Evolutionary conservation across 345 rosid species (phyloP).

Genomic region (Crucihimalaya himalaica): DNA sequence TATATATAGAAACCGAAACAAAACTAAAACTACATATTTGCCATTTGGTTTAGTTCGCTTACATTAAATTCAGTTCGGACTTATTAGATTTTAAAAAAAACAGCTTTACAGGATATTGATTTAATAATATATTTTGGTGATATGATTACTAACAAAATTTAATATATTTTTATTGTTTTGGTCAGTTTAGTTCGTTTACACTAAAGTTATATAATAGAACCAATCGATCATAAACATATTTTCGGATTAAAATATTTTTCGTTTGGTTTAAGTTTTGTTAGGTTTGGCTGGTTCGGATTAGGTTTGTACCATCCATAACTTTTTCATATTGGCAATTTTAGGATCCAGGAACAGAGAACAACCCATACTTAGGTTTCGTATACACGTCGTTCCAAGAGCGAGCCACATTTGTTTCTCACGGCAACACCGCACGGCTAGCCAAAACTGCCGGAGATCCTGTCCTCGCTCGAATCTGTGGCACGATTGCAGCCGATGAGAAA

Average conservation of each 20-base stretch:
- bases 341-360: slow-evolving; percentile 75
- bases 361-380: slow-evolving; percentile 75
- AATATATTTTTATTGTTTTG: neutral
- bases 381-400: slow-evolving; percentile 92
- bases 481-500: slow-evolving; percentile 73
- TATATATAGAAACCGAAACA: neutral
- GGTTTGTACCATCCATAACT: neutral
- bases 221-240: neutral
- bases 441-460: slow-evolving; percentile 57
- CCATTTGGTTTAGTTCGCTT: neutral
- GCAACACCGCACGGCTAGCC: slow-evolving; percentile 73
- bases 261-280: neutral
- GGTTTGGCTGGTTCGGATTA: neutral
- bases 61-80: neutral
- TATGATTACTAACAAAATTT: neutral
- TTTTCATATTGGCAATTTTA: slow-evolving; percentile 9
- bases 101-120: neutral
- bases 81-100: neutral
- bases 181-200: neutral
- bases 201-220: neutral
- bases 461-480: slow-evolving; percentile 67
- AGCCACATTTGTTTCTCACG: slow-evolving; percentile 81
- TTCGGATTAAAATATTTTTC: neutral
- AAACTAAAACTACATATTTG: neutral
- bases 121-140: neutral